Base-by-base conservation (phyloP, 2,329 filamentous ascomycete genomes). In the Hirsutella rhossiliensis region DNA sequence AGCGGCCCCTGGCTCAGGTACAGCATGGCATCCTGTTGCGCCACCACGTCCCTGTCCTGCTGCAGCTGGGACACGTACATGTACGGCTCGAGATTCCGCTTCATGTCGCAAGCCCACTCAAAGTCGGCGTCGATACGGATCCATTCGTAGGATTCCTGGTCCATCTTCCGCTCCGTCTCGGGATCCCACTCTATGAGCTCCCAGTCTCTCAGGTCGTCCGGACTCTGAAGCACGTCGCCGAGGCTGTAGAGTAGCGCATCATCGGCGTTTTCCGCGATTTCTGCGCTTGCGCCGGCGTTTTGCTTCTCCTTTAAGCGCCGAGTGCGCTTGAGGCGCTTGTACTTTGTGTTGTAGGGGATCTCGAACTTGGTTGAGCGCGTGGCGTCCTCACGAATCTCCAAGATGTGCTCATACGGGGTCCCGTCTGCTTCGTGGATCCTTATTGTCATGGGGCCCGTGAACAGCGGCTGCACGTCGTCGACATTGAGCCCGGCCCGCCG, bases 11-110 rank as follows among this genome's bases (percentile, higher is more conserved):
- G 62, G 36, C 76, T 72, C 52, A 94, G 76, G 57, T 83, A 87
- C 55, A 92, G 73, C 66, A 94, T 78, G 5, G 87, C 78, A 54
- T 83, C 78, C 54, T 81, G 76, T 52, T 83, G 79, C n/a, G 94
- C 94, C 50, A 95, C 87, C 46, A 98, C 87, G 60, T 98, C 94
- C 54, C 90, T 77, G 63, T 98, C 92, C 62, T 98, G 92, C 61
- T 98, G 92, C 49, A 98, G 71, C 62, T 98, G 92, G 19, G 92
- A 96, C 46, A 95, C 80, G 60, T 92, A 96, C 94, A 98, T 98
- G 70, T 97, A 97, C 5, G 87, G 79, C 39, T 87, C 87, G 74
- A 96, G 87, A 50, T 82, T 82, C 11, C 75, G 71, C 48, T 83
- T 81, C 62, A 94, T 85, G 52, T 82, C 82, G 63, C 85, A 92